Conservation (phyloP, 768 basidiomycete species). For the Suillus ampliporus region DNA sequence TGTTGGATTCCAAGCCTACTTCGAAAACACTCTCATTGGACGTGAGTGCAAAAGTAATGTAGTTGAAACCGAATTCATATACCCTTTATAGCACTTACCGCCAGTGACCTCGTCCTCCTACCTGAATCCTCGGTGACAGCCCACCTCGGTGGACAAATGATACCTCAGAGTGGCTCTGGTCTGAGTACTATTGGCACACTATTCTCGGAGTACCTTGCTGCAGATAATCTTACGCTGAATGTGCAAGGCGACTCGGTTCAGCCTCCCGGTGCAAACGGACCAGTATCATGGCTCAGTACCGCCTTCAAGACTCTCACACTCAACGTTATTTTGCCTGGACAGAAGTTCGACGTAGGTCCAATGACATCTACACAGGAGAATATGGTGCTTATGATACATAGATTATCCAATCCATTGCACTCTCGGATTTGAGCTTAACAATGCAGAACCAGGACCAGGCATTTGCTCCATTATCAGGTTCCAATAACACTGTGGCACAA, state of each 20-base stretch:
- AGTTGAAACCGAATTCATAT: constrained; percentile 4
- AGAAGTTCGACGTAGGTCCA: constrained; percentile 53
- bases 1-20: constrained; percentile 66
- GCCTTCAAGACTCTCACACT: constrained; percentile 73
- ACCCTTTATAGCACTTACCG: constrained; percentile 53
- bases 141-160: constrained; percentile 66
- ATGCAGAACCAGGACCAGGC: constrained; percentile 58
- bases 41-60: constrained; percentile 48
- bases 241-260: constrained; percentile 66
- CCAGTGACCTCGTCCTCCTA: constrained; percentile 53
- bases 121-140: constrained; percentile 52
- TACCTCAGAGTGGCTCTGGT: constrained; percentile 62
- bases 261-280: constrained; percentile 53
- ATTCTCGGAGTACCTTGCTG: constrained; percentile 71
- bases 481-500: constrained; percentile 56
- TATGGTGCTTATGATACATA: constrained; percentile 26
- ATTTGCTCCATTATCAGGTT: constrained; percentile 65
- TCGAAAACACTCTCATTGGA: constrained; percentile 59
- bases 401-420: constrained; percentile 67
- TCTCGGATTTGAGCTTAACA: constrained; percentile 60
- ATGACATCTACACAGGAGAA: neutral
- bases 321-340: constrained; percentile 64
- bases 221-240: constrained; percentile 63
- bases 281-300: constrained; percentile 68
- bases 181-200: constrained; percentile 60